Evolutionary conservation across 2,329 filamentous ascomycete genomes (phyloP).

Genomic region (Talaromyces verruculosus): DNA sequence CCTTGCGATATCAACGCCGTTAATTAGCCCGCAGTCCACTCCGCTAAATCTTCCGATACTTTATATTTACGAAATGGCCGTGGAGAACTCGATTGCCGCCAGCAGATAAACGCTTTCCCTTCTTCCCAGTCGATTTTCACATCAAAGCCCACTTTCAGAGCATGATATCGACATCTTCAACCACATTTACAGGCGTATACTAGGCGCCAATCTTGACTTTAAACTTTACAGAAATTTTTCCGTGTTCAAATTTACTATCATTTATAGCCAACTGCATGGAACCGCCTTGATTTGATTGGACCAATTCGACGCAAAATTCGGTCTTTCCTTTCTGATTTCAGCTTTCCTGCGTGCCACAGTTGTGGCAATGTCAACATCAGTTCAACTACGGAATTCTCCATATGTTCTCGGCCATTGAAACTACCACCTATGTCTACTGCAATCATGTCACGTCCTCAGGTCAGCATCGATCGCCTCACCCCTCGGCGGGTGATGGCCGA

Average conservation of each 20-base stretch:
- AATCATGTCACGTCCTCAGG: slow-evolving; percentile 69
- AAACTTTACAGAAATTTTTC: not conserved
- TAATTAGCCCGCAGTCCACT: not conserved
- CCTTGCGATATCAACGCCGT: not conserved
- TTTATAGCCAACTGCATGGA: not conserved
- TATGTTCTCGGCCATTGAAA: not conserved
- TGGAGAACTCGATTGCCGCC: not conserved
- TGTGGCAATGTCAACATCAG: slow-evolving; percentile 9
- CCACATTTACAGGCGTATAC: not conserved
- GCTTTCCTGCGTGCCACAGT: not conserved
- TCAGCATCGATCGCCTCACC: slow-evolving; percentile 77
- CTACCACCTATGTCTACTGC: slow-evolving; percentile 4
- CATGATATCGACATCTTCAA: not conserved
- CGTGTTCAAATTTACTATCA: not conserved
- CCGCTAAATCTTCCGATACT: slow-evolving; percentile 2
- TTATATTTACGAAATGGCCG: not conserved
- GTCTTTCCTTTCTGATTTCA: not conserved
- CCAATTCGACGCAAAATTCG: not conserved
- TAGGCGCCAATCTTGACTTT: not conserved
- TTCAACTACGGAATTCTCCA: not conserved
- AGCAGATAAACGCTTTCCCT: not conserved
- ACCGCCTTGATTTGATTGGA: not conserved
- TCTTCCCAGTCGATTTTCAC: not conserved
- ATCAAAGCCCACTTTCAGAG: not conserved
- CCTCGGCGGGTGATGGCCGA: slow-evolving; percentile 70